A percentile compares a stretch with the other conserved stretches of the same genome.
These are phyloP conservation scores for Monosporascus cannonballus DNA, from an alignment of 2,329 filamentous ascomycete species.

Conservation along the genomic window DNA sequence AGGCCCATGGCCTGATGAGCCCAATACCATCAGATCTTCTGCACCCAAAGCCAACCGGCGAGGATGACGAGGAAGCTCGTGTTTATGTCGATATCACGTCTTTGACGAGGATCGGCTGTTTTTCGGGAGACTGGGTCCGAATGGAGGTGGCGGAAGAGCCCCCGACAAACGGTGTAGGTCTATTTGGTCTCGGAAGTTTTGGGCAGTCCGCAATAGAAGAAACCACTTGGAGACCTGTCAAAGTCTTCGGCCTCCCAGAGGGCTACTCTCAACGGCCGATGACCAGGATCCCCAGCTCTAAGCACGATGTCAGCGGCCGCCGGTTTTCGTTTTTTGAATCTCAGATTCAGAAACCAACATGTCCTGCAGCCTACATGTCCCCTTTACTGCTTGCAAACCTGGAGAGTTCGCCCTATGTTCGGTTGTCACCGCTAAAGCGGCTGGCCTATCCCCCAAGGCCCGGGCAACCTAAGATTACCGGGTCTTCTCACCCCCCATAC, in stretches of 20 bases:
- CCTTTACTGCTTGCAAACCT: conserved; percentile 85
- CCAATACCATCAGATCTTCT: conserved; percentile 71
- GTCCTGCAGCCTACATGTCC: conserved; percentile 66
- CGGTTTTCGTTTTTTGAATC: conserved; percentile 60
- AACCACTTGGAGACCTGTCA: conserved; percentile 71
- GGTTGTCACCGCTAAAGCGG: conserved; percentile 64
- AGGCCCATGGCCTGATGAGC: conserved; percentile 68
- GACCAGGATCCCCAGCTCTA: conserved; percentile 53
- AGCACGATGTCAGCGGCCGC: conserved; percentile 40
- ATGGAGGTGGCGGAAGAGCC: conserved; percentile 74
- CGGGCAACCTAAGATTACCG: conserved; percentile 49
- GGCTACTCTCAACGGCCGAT: conserved; percentile 57
- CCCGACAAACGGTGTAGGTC: conserved; percentile 57
- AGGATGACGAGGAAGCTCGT: conserved; percentile 82
- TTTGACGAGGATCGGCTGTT: conserved; percentile 85
- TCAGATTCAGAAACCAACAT: conserved; percentile 55
- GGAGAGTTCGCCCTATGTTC: conserved; percentile 69
- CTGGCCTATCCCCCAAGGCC: conserved; percentile 42
- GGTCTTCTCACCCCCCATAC: conserved; percentile 50
- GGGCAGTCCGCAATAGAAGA: conserved; percentile 57
- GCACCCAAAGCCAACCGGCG: conserved; percentile 69
- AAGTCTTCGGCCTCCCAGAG: conserved; percentile 84
- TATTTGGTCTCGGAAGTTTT: conserved; percentile 63
- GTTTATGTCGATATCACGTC: conserved; percentile 87
- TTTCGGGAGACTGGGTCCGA: conserved; percentile 94